phyloP scores from a whole-genome alignment of 169 alveolate species.

The Eimeria acervulina region DNA sequence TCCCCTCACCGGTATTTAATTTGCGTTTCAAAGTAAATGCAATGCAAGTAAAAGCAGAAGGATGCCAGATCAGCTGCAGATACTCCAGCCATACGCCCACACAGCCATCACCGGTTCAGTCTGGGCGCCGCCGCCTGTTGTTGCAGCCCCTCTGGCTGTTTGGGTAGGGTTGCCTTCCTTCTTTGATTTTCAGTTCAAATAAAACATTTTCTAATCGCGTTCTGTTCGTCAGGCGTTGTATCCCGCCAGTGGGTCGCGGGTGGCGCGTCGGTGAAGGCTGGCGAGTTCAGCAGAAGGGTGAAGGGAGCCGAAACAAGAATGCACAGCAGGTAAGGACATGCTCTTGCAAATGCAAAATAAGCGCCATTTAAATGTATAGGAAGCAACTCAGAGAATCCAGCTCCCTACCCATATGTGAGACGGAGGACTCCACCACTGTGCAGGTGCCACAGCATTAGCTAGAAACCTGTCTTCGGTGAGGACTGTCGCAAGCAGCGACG shows the following conservation, averaged over 20 bases:
- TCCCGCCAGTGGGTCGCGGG: not conserved
- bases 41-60: not conserved
- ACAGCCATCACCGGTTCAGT: not conserved
- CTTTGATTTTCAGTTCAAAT: not conserved
- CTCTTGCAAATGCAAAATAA: no score
- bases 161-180: not conserved
- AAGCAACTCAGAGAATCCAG: no score
- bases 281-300: not conserved
- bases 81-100: not conserved
- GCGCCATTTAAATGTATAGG: no score
- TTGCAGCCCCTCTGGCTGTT: not conserved
- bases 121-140: not conserved
- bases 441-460: no score
- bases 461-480: no score
- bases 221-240: not conserved
- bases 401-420: no score
- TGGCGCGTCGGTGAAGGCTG: not conserved
- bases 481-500: no score
- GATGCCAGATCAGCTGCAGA: not conserved
- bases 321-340: no score
- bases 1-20: not conserved
- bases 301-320: no score
- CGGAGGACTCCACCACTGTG: no score
- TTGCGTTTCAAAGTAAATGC: not conserved
- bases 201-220: not conserved